Percentiles rank a stretch among this genome's conserved stretches.
These are phyloP conservation scores for Saitoella complicata DNA, from an alignment of 805 yeast genomes.

Conservation along the genomic window DNA sequence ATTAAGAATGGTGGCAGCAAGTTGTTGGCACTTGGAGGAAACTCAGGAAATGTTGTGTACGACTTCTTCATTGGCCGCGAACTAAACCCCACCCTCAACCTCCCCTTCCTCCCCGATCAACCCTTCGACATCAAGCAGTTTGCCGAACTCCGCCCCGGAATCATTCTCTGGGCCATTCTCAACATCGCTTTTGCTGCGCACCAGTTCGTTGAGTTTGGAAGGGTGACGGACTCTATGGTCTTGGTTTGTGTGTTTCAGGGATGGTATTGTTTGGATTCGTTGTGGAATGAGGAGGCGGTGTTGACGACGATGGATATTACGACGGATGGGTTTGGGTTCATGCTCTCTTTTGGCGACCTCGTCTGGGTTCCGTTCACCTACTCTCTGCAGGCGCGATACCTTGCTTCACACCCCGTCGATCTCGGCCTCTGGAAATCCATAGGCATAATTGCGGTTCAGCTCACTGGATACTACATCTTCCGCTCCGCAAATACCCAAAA, in stretches of 20 bases:
- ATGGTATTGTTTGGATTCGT: constrained; percentile 80
- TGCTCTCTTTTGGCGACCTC: constrained; percentile 89
- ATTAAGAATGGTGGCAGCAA: constrained; percentile 20
- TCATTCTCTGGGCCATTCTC: constrained; percentile 69
- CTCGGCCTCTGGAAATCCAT: constrained; percentile 30
- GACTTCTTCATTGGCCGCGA: constrained; percentile 93
- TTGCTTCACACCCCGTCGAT: constrained; percentile 45
- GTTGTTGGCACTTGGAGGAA: constrained; percentile 76
- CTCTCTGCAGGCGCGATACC: constrained; percentile 67
- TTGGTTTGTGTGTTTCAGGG: constrained; percentile 56
- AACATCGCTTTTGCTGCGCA: constrained; percentile 63
- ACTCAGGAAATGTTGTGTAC: constrained; percentile 54
- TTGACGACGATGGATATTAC: constrained; percentile 91
- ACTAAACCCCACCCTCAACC: constrained; percentile 74
- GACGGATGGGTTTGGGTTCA: constrained; percentile 93
- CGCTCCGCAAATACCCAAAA: constrained; percentile 73
- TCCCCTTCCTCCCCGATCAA: no score
- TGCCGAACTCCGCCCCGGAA: constrained; percentile 89
- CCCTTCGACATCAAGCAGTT: constrained; percentile 75
- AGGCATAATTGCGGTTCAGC: constrained; percentile 34
- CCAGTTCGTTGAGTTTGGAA: constrained; percentile 48
- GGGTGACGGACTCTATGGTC: constrained; percentile 53
- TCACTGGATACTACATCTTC: constrained; percentile 65
- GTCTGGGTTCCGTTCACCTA: constrained; percentile 87
- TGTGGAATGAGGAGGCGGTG: constrained; percentile 75